Evolutionary conservation across 768 basidiomycete species (phyloP).

Genomic region (Cubamyces lactineus): DNA sequence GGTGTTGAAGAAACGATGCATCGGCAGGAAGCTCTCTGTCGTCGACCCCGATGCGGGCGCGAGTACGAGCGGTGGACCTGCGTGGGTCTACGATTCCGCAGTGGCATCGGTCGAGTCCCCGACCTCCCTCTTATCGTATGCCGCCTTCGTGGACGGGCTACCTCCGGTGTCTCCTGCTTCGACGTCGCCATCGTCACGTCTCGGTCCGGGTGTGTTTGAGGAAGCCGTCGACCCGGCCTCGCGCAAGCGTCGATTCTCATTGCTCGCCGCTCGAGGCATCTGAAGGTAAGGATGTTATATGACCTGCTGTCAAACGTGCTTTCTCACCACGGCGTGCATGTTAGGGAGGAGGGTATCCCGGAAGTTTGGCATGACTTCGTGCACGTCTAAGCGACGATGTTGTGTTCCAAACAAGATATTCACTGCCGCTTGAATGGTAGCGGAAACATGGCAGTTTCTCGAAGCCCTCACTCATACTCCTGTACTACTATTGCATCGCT

Average conservation of each 20-base stretch:
- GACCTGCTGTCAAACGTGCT: neutral
- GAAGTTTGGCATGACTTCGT: no score
- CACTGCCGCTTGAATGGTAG: no score
- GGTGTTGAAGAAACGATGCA: slow-evolving; percentile 20
- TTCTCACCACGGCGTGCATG: neutral
- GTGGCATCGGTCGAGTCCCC: slow-evolving; percentile 14
- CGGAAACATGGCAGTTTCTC: no score
- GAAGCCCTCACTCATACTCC: no score
- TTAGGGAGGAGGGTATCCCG: no score
- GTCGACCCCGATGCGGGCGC: slow-evolving; percentile 1
- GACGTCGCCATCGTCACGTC: slow-evolving; percentile 4
- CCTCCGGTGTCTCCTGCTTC: slow-evolving; percentile 9
- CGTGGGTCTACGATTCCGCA: slow-evolving; percentile 23
- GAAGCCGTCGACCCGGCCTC: slow-evolving; percentile 1
- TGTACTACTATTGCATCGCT: no score
- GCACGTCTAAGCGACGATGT: no score
- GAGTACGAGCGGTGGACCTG: neutral
- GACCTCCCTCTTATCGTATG: neutral
- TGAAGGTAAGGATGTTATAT: neutral
- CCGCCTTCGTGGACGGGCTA: neutral
- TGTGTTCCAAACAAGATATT: no score
- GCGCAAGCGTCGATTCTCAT: slow-evolving; percentile 22
- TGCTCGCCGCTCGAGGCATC: slow-evolving; percentile 16
- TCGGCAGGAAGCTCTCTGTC: slow-evolving; percentile 15
- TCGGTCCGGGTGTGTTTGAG: neutral